A percentile compares a stretch with the other conserved stretches of the same genome.
These are phyloP conservation scores for Apophysomyces ossiformis DNA, from an alignment of 371 early-diverging fungal genomes.

Conservation along the genomic window DNA sequence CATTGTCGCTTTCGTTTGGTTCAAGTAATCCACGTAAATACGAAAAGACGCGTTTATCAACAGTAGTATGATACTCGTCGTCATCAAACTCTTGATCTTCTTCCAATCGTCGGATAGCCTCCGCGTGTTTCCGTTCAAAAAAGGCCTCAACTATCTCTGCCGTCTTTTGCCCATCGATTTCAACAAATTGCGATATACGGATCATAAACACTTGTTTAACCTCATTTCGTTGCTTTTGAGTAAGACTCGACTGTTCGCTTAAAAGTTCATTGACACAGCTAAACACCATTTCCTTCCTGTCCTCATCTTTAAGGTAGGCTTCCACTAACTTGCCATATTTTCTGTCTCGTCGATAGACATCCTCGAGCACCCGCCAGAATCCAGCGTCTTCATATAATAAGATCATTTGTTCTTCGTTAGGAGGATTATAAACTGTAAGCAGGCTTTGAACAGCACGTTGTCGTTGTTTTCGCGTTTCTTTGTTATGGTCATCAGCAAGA, in stretches of 20 bases:
- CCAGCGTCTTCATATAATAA: conserved; percentile 66
- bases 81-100: conserved; percentile 58
- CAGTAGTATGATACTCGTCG: conserved; percentile 42
- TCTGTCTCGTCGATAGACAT: conserved; percentile 62
- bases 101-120: conserved; percentile 59
- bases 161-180: conserved; percentile 70
- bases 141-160: conserved; percentile 62
- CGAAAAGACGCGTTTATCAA: conserved; percentile 61
- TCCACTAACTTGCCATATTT: conserved; percentile 70
- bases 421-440: conserved; percentile 64
- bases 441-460: conserved; percentile 71
- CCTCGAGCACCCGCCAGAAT: conserved; percentile 76
- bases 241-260: conserved; percentile 47
- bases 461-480: conserved; percentile 62
- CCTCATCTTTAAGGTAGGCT: conserved; percentile 73
- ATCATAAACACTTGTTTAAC: conserved; percentile 66
- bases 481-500: conserved; percentile 59
- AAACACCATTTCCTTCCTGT: conserved; percentile 60
- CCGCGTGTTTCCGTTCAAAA: conserved; percentile 66
- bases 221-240: conserved; percentile 57
- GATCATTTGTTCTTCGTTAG: conserved; percentile 61
- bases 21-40: conserved; percentile 76
- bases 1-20: conserved; percentile 30
- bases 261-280: conserved; percentile 62
- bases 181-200: conserved; percentile 69